A percentile compares a stretch with the other conserved stretches of the same genome.
These are phyloP conservation scores for Hypomontagnella submonticulosa DNA, from an alignment of 495 filamentous ascomycete genomes.

Conservation along the genomic window DNA sequence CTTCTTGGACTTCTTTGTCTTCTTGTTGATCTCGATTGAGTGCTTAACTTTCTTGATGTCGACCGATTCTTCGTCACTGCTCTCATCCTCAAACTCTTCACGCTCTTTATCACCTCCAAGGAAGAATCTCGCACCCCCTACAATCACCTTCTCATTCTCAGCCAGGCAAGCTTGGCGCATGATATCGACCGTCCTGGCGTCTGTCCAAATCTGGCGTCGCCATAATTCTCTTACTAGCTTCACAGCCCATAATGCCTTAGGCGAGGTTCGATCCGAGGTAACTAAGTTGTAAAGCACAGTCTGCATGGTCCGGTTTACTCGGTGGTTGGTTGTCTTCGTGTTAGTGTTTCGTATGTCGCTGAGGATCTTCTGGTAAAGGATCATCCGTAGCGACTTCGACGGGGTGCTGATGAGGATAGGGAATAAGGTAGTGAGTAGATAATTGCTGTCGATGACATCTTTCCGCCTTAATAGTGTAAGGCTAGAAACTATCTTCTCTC, in stretches of 20 bases:
- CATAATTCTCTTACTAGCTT: constrained; percentile 89
- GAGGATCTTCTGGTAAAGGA: constrained; percentile 91
- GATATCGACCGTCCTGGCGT: constrained; percentile 87
- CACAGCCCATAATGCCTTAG: constrained; percentile 93
- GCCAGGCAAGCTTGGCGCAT: constrained; percentile 90
- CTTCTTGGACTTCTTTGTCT: constrained; percentile 85
- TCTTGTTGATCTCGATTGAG: constrained; percentile 91
- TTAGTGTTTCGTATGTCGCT: constrained; percentile 90
- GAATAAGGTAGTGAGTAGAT: constrained; percentile 86
- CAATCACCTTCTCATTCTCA: constrained; percentile 88
- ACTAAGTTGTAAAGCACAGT: constrained; percentile 92
- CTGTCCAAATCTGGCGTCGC: constrained; percentile 89
- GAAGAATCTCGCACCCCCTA: constrained; percentile 92
- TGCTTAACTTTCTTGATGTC: constrained; percentile 86
- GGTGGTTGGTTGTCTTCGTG: constrained; percentile 85
- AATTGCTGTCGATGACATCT: constrained; percentile 85
- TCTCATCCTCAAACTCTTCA: constrained; percentile 90
- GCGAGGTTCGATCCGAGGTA: constrained; percentile 80
- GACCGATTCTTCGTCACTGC: constrained; percentile 80
- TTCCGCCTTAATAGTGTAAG: constrained; percentile 89
- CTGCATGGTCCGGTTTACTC: constrained; percentile 90
- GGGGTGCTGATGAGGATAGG: constrained; percentile 87
- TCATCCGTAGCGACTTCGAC: constrained; percentile 83
- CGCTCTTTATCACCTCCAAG: constrained; percentile 85
- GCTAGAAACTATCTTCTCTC: constrained; percentile 94